Conservation (phyloP, 495 filamentous ascomycete species). For the Lasiosphaeriaceae sp. region DNA sequence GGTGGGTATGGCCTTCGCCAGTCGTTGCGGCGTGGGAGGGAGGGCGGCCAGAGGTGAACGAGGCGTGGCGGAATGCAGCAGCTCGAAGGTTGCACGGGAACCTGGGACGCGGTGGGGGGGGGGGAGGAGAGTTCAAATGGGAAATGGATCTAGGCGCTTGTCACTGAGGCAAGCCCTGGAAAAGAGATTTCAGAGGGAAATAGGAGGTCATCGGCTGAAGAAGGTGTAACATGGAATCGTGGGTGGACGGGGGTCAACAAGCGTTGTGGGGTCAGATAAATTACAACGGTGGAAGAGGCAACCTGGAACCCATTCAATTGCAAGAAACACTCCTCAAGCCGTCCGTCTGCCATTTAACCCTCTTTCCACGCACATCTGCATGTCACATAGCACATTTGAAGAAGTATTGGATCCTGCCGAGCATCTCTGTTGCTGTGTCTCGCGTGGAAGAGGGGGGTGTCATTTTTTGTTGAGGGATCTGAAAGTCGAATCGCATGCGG, state of each 20-base stretch:
- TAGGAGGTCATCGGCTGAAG: neutral
- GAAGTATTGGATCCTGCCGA: no score
- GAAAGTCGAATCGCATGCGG: no score
- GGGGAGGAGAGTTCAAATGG: neutral
- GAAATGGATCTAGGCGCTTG: neutral
- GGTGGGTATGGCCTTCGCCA: slow-evolving; percentile 5
- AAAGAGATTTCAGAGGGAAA: neutral
- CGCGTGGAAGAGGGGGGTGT: no score
- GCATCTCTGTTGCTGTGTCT: no score
- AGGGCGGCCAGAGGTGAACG: neutral
- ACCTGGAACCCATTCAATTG: no score
- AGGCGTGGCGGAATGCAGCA: no score
- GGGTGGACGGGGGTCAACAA: neutral
- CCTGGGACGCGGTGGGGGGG: neutral
- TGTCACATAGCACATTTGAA: no score
- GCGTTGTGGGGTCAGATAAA: neutral
- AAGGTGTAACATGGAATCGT: neutral
- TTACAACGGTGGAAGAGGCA: neutral
- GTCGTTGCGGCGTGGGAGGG: neutral
- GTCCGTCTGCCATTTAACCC: no score
- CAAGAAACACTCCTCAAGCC: no score
- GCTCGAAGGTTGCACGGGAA: neutral
- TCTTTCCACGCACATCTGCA: no score
- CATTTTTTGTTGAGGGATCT: no score
- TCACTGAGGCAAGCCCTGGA: neutral